Evolutionary conservation across 805 yeast genomes (phyloP), one percentile per base, ranked within the genome.

Genomic region (Saccharomycopsis fibuligera): DNA sequence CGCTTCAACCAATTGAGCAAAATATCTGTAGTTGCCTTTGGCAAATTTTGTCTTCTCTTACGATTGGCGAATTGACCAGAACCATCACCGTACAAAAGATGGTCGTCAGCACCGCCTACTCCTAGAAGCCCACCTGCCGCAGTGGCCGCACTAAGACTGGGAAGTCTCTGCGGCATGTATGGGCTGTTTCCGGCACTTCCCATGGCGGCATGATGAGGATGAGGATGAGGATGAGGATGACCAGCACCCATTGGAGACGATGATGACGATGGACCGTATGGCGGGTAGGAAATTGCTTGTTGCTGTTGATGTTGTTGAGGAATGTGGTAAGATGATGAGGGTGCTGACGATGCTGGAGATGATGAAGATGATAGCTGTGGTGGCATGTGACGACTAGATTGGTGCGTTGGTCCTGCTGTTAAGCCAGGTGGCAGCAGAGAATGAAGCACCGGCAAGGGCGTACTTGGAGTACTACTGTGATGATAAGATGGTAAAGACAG

Each of bases 21-120:
- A n/a, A 83, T 78, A 52, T 78, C 78, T 4, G 91, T 86, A 2
- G 87, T 86, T 50, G 78, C 84, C 57, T 84, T 78, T 16, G 96
- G 95, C 52, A 86, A 68, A 62, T 86, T 86, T 35, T 86, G 83
- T 54, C 95, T 72, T 37, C 79, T 73, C 33, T 67, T 67, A 33
- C 37, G 37, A 6, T 6, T 5, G 12, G 31, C 31, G 10, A 27
- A 10, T 35, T 9, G 31, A 9, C 8, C n/a, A 14, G 19, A 16
- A 35, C 8, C 9, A 35, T 14, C 8, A 14, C 19, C 38, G 38
- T 35, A 8, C 8, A 29, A 29, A 29, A 14, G 14, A 14, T 29
- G 31, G 31, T 29, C 8, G 31, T 27, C 31, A 12, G 31, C 31
- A 12, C 31, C 31, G 31, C 10, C 12, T 8, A 8, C 31, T 8